phyloP scores from a whole-genome alignment of 768 basidiomycete species.

The Tylopilus rubrobrunneus region DNA sequence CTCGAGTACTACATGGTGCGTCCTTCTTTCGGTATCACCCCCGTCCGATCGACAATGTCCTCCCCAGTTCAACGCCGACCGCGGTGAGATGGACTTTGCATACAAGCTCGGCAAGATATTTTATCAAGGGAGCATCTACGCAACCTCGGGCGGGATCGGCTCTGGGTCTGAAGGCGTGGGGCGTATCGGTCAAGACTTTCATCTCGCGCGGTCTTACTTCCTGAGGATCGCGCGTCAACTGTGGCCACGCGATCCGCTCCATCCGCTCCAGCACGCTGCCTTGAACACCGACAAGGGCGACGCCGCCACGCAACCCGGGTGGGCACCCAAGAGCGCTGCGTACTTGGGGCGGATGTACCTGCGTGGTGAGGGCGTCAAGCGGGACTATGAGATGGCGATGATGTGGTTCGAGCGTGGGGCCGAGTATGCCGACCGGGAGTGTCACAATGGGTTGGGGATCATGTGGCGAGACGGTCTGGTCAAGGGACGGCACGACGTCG shows the following conservation, averaged over 20 bases:
- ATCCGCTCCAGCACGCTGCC: conserved; percentile 44
- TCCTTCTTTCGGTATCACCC: not conserved
- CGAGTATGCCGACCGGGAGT: conserved; percentile 79
- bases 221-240: conserved; percentile 73
- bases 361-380: conserved; percentile 86
- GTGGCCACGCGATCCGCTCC: conserved; percentile 80
- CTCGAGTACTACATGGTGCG: conserved; percentile 86
- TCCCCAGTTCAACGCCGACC: conserved; percentile 86
- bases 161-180: conserved; percentile 94
- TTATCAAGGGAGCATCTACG: conserved; percentile 93
- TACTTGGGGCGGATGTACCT: conserved; percentile 94
- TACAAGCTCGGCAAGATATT: conserved; percentile 93
- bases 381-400: conserved; percentile 71
- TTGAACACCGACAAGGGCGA: conserved; percentile 45
- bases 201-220: conserved; percentile 80
- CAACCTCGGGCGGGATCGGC: conserved; percentile 68
- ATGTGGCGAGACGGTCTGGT: conserved; percentile 88
- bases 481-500: conserved; percentile 61
- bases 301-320: conserved; percentile 45
- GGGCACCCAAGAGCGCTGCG: conserved; percentile 76
- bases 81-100: conserved; percentile 85
- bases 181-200: conserved; percentile 76
- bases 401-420: conserved; percentile 94
- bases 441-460: conserved; percentile 86
- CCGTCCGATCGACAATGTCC: not conserved